phyloP scores from a whole-genome alignment of 306 rosid species.

The Cicer arietinum region DNA sequence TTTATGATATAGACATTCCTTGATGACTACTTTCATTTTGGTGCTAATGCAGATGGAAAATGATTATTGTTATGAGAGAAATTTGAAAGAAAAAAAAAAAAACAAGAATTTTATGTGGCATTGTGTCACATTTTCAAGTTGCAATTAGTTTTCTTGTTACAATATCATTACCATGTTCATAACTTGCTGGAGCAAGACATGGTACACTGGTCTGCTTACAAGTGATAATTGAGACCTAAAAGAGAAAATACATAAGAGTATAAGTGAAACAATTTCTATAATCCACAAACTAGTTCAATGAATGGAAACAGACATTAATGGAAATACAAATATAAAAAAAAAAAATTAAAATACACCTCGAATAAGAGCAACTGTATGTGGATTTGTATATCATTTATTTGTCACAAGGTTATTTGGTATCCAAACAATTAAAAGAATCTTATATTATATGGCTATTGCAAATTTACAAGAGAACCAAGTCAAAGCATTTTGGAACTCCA shows the following conservation, averaged over 20 bases:
- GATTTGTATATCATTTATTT: constrained; percentile 24
- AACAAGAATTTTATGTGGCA: too few relatives aligned
- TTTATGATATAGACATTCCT: too few relatives aligned
- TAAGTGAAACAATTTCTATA: neutral
- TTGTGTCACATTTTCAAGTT: too few relatives aligned
- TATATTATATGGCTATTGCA: constrained; percentile 39
- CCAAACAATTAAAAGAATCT: constrained; percentile 33
- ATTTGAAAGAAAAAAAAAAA: too few relatives aligned
- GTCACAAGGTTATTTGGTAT: constrained; percentile 24
- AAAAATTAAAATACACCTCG: constrained; percentile 30
- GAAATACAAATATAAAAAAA: constrained; percentile 8
- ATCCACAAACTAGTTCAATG: neutral
- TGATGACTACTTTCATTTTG: too few relatives aligned
- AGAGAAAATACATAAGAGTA: neutral
- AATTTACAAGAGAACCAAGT: constrained; percentile 39
- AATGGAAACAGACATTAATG: neutral
- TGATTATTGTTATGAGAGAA: too few relatives aligned
- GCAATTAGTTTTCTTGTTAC: neutral
- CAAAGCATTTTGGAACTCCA: constrained; percentile 32
- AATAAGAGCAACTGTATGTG: constrained; percentile 30
- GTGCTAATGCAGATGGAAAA: too few relatives aligned
- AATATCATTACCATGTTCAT: too few relatives aligned
- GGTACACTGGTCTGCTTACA: too few relatives aligned
- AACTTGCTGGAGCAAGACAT: too few relatives aligned
- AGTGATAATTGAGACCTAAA: neutral